Evolutionary conservation across 768 basidiomycete species (phyloP).

Genomic region (Russula olivacea): DNA sequence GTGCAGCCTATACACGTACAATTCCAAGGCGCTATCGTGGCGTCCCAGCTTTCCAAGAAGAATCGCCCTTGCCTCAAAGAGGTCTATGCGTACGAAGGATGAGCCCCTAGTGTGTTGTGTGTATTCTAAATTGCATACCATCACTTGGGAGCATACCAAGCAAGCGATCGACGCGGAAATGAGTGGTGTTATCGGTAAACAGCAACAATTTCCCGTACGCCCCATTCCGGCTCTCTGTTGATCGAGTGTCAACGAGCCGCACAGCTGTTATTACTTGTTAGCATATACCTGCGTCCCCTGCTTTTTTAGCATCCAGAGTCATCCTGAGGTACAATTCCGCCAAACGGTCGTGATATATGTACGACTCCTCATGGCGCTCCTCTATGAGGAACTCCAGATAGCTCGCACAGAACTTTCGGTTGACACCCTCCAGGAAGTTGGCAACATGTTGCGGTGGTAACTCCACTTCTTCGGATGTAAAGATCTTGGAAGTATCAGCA

Average conservation of each 20-base stretch:
- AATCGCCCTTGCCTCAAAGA: conserved; percentile 89
- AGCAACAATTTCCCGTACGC: conserved; percentile 64
- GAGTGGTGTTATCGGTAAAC: conserved; percentile 66
- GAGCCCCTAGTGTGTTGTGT: neutral
- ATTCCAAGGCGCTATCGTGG: conserved; percentile 90
- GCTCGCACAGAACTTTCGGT: conserved; percentile 59
- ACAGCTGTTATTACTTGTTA: neutral
- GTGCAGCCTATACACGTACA: conserved; percentile 84
- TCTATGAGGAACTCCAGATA: conserved; percentile 85
- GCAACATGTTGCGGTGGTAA: conserved; percentile 74
- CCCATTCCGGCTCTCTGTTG: conserved; percentile 43
- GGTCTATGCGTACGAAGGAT: conserved; percentile 42
- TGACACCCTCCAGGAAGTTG: conserved; percentile 68
- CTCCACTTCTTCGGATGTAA: conserved; percentile 91
- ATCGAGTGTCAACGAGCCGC: conserved; percentile 11
- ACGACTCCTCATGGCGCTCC: conserved; percentile 59
- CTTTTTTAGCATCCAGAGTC: conserved; percentile 52
- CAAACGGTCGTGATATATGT: conserved; percentile 80
- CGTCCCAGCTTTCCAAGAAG: conserved; percentile 83
- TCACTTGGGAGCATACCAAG: conserved; percentile 78
- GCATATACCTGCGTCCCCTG: conserved; percentile 49
- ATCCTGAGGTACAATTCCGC: conserved; percentile 80
- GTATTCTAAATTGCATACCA: conserved; percentile 41
- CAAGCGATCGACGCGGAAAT: conserved; percentile 72
- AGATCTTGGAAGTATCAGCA: conserved; percentile 53